Conservation (phyloP, 805 yeast genomes). For the Yamadazyma endophytica region DNA sequence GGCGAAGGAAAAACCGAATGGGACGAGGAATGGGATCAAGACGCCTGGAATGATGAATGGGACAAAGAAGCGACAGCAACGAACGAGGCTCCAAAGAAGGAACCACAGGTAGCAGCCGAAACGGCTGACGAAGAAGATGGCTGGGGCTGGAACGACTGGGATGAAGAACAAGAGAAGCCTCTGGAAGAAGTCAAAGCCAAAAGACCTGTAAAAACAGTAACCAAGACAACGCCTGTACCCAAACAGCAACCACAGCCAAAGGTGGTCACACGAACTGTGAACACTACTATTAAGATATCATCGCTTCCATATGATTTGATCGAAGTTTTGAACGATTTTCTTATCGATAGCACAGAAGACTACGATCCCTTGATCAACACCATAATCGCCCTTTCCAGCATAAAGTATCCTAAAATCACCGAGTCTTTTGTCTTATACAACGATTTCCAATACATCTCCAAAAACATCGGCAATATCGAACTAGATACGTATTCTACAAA, state of each 20-base stretch:
- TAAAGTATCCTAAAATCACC: slow-evolving; percentile 27
- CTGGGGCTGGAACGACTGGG: slow-evolving; percentile 13
- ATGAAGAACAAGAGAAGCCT: slow-evolving; percentile 13
- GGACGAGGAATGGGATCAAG: slow-evolving; percentile 26
- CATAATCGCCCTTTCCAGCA: slow-evolving; percentile 26
- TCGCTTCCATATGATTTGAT: slow-evolving; percentile 19
- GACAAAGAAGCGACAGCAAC: slow-evolving; percentile 4
- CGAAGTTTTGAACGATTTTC: slow-evolving; percentile 19
- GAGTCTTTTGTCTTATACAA: slow-evolving; percentile 33
- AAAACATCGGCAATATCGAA: slow-evolving; percentile 8
- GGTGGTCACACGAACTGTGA: neutral
- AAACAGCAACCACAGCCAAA: neutral
- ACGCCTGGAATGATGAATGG: slow-evolving; percentile 18
- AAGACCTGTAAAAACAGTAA: neutral
- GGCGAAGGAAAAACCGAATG: slow-evolving; percentile 21
- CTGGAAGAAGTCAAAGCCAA: slow-evolving; percentile 2
- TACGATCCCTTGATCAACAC: slow-evolving; percentile 19
- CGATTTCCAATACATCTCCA: slow-evolving; percentile 25
- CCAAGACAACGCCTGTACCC: neutral
- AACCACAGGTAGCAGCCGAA: neutral
- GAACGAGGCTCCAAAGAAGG: slow-evolving; percentile 9
- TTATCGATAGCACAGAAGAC: slow-evolving; percentile 14
- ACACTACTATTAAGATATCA: slow-evolving; percentile 14
- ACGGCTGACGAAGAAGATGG: neutral
- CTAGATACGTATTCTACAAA: slow-evolving; percentile 9